Evolutionary conservation across 192 early-diverging fungal genomes (phyloP), one percentile per base, ranked within the genome.

Genomic region (Coemansia sp.): DNA sequence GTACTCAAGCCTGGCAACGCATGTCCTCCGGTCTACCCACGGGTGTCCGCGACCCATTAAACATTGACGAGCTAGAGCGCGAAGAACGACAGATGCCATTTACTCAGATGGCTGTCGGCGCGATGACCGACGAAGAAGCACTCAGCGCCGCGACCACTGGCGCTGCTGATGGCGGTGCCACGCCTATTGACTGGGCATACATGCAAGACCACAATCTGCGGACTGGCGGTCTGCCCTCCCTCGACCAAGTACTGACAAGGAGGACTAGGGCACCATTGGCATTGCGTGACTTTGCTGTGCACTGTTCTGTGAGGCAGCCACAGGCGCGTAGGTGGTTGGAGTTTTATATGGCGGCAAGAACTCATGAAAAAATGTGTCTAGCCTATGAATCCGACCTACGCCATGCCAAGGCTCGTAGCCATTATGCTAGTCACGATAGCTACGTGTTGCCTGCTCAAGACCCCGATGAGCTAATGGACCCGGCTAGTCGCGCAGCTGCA

Each of bases 131-230:
- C 47, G 30, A 16, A 44, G 62, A 23, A 19, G 38, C 60, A 13
- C 4, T 26, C 13, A 42, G 59, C 21, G 26, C 62, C 0, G 23
- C 26, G 11, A 47, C 42, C 10, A 44, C 28, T 0, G 62, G 62
- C 16, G 17, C 44, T 16, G 39, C 16, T 40, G 61, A 38, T 38
- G 58, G 43, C 13, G 49, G n/a, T 52, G 49, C 19, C 4, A 19
- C 8, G 58, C 58, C 58, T 7, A 83, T 84, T n/a, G 74, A 84
- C 59, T 84, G 82, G 82, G 76, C 73, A 26, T 79, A 79, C 62
- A 84, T 84, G 73, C 76, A 84, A 66, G 82, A 84, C 75, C 78
- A 85, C 64, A 85, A 85, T 28, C 55, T 80, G 78, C 72, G 83
- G 39, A 75, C 72, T 17, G 78, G 83, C 43, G 83, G 78, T 1